Base-by-base conservation (phyloP, 495 filamentous ascomycete species). In the Mytilinidion resinicola region DNA sequence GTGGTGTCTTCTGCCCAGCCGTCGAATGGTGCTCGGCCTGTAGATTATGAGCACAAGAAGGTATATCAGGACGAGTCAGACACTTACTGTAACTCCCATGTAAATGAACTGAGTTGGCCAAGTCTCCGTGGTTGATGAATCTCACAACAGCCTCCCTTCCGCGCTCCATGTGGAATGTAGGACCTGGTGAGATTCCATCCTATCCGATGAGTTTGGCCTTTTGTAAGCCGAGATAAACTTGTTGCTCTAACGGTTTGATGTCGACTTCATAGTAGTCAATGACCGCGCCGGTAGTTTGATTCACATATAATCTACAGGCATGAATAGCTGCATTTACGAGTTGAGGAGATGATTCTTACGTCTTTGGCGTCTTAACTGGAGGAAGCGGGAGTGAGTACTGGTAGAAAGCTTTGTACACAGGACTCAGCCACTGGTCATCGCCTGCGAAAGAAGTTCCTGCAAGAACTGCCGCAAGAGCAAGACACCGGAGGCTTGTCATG, bases 1-100 rank as follows among this genome's bases (percentile, higher is more conserved):
- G 75, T 80, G 9, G 70, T 64, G 64, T 82, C 81, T 56, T 80
- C 76, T 10, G 80, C 80, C 80, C 80, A 83, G 0, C 80, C 80
- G 62, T 82, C 80, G 55, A 74, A 71, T 9, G 61, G 60, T 1
- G 70, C 63, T 38, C 68, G 70, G 30, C 58, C 58, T 61, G n/a
- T 5, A 35, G 12, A 6, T 9, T 35, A 39, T 57, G 15, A 60
- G 58, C 49, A 30, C 12, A 9, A 12, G 15, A 30, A 33, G 7
- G 25, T n/a, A 11, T 47, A 10, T 33, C 8, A 21, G 25, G 20
- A 38, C 67, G 21, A 73, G 72, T 9, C 70, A 67, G 8, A 72
- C 67, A 39, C 70, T 35, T 65, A 14, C 74, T 79, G 60, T 71
- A 76, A 0, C 78, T 80, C 3, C 79, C 80, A 49, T 82, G 80